phyloP scores from a whole-genome alignment of 129 eudicot species.

The Tagetes erecta region DNA sequence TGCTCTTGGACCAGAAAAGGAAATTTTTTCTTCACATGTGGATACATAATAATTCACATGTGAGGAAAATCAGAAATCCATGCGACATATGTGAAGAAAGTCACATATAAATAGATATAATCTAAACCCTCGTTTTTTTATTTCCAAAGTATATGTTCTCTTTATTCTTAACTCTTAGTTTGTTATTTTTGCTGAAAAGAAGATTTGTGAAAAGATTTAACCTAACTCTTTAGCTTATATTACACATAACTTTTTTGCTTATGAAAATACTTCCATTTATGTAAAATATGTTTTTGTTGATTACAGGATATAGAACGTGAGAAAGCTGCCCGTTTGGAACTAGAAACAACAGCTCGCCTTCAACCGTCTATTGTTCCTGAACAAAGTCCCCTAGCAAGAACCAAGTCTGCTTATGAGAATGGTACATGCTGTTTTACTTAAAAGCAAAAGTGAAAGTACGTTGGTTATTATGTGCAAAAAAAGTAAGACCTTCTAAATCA shows the following conservation, averaged over 20 bases:
- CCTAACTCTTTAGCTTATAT: not conserved
- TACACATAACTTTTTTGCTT: conserved; percentile 1
- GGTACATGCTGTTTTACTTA: conserved; percentile 40
- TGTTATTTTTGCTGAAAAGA: not conserved
- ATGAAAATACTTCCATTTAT: conserved; percentile 7
- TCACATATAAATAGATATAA: not conserved
- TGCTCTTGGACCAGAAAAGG: not conserved
- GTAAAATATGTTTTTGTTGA: conserved; percentile 13
- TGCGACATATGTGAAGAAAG: not conserved
- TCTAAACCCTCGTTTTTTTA: not conserved
- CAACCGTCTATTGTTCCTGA: conserved; percentile 60
- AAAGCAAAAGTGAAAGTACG: not conserved
- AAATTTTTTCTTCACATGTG: not conserved
- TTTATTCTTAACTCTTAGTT: not conserved
- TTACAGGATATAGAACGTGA: conserved; percentile 82
- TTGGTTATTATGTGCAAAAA: not conserved
- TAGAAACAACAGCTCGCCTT: conserved; percentile 62
- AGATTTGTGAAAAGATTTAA: not conserved
- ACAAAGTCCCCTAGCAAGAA: conserved; percentile 55
- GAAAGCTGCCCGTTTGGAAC: conserved; percentile 75
- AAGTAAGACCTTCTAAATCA: not conserved
- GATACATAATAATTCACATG: not conserved
- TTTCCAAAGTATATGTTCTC: not conserved
- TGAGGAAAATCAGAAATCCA: not conserved
- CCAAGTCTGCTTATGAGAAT: conserved; percentile 61